Percentiles rank a stretch among this genome's conserved stretches.
Conservation (phyloP, 225 moss, liverwort and hornwort genomes). For the Pseudoscleropodium purum region DNA sequence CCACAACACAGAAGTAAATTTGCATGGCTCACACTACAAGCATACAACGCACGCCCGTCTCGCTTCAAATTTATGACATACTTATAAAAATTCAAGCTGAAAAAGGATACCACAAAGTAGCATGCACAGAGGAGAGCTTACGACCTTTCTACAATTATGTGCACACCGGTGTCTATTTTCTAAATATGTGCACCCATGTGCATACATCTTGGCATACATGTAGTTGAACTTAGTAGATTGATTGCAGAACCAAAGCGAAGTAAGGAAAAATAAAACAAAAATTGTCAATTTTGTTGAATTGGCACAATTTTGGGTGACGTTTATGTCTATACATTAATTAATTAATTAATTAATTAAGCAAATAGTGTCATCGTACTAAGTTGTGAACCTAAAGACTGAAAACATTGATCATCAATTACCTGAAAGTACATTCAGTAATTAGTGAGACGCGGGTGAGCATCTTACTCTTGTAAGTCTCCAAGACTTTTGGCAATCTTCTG, state of each 20-base stretch:
- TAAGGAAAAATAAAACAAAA: neutral
- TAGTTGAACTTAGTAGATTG: neutral
- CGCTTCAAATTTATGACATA: no score
- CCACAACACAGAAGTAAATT: neutral
- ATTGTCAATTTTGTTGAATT: neutral
- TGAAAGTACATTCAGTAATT: neutral
- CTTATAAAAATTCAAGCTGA: no score
- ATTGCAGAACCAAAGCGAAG: neutral
- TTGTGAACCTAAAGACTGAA: neutral
- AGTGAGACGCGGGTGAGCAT: neutral
- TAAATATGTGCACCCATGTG: neutral
- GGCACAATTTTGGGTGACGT: neutral
- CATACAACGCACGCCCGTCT: neutral
- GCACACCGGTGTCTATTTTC: neutral
- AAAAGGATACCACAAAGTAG: no score
- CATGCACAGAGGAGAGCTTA: no score
- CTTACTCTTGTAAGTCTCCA: neutral
- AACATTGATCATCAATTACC: neutral
- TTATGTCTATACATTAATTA: neutral
- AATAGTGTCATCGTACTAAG: neutral
- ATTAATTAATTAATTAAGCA: no score
- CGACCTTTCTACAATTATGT: no score
- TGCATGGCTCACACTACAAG: neutral
- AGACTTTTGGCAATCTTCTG: neutral
- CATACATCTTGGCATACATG: neutral